These are phyloP conservation scores for Artemisia argyi DNA, from an alignment of 129 eudicot species.

Conservation along the genomic window DNA sequence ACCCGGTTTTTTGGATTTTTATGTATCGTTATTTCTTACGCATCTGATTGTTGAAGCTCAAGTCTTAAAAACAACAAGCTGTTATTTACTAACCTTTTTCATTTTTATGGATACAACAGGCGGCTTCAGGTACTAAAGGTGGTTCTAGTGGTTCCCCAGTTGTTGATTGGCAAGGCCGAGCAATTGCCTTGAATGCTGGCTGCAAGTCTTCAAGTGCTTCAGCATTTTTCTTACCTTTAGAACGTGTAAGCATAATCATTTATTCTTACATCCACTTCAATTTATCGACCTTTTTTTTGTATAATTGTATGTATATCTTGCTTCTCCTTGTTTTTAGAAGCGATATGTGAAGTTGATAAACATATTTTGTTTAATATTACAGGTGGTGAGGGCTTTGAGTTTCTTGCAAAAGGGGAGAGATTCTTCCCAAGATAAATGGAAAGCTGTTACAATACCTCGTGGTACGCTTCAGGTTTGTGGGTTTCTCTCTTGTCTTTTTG, in stretches of 20 bases:
- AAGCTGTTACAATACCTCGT: slow-evolving; percentile 84
- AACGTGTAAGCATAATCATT: slow-evolving; percentile 52
- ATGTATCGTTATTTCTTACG: background rate
- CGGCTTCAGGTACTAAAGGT: slow-evolving; percentile 99
- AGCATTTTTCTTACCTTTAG: slow-evolving; percentile 93
- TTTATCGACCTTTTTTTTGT: too few relatives aligned
- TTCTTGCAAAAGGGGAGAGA: slow-evolving; percentile 79
- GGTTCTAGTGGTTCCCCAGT: slow-evolving; percentile 99
- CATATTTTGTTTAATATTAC: slow-evolving; percentile 14
- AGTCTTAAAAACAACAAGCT: background rate
- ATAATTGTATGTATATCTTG: too few relatives aligned
- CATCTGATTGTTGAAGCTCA: background rate
- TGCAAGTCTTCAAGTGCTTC: slow-evolving; percentile 92
- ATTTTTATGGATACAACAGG: slow-evolving; percentile 38
- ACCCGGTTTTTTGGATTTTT: background rate
- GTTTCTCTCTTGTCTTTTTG: slow-evolving; percentile 8
- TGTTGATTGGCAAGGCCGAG: slow-evolving; percentile 96
- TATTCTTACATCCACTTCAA: too few relatives aligned
- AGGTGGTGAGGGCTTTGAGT: slow-evolving; percentile 90
- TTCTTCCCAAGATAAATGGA: slow-evolving; percentile 61
- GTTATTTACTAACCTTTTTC: background rate
- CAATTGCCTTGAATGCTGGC: slow-evolving; percentile 97
- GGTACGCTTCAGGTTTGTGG: slow-evolving; percentile 99
- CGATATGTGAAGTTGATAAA: too few relatives aligned
- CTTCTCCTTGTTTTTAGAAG: too few relatives aligned